Evolutionary conservation across 176 grass and related monocot species (phyloP).

Genomic region (Lolium multiflorum): DNA sequence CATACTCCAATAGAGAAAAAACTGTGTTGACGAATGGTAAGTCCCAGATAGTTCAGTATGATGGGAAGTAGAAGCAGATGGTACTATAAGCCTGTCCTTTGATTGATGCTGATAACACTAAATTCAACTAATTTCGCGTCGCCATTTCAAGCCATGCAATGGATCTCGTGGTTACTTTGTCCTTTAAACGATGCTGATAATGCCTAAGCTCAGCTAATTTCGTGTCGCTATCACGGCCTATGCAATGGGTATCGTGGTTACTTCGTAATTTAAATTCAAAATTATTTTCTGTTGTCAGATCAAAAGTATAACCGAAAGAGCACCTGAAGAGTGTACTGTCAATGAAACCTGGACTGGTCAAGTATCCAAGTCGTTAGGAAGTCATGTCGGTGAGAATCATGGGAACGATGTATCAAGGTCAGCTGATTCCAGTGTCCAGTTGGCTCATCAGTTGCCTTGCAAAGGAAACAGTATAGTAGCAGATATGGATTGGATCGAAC

Average conservation of each 20-base stretch:
- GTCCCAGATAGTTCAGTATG: not conserved
- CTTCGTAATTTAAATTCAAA: not conserved
- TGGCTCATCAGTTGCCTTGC: constrained; percentile 17
- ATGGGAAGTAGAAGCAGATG: constrained; percentile 1
- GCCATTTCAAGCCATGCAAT: constrained; percentile 4
- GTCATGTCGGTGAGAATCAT: constrained; percentile 27
- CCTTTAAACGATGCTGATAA: too few relatives aligned
- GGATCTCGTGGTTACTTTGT: not conserved
- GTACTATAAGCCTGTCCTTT: not conserved
- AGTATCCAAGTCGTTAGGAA: constrained; percentile 48
- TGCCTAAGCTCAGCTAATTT: constrained; percentile 24
- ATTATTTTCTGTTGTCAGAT: constrained; percentile 49
- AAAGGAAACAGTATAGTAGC: constrained; percentile 42
- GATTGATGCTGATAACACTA: not conserved
- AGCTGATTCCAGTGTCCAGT: constrained; percentile 40
- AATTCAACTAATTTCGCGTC: not conserved
- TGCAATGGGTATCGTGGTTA: not conserved
- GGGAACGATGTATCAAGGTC: constrained; percentile 30
- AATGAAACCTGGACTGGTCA: not conserved
- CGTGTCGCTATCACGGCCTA: not conserved
- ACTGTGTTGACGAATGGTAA: not conserved
- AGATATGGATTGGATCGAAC: constrained; percentile 67
- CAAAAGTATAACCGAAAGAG: constrained; percentile 55
- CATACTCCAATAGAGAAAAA: not conserved
- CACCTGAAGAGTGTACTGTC: constrained; percentile 37